Evolutionary conservation across 805 yeast genomes (phyloP), one percentile per base, ranked within the genome.

Genomic region (Candida hungchunana): DNA sequence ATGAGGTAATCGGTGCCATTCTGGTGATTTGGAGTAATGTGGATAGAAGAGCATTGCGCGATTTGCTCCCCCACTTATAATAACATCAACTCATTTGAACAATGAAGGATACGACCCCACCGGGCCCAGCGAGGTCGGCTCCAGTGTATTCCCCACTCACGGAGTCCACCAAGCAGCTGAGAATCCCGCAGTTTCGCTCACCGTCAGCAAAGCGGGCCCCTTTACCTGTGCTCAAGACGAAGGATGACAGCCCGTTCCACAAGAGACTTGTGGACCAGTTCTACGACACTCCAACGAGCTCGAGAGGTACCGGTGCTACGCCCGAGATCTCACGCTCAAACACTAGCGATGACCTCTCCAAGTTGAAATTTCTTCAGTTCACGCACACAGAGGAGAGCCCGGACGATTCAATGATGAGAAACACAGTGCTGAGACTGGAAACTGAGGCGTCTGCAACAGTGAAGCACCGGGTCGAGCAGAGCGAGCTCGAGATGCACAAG

Each of bases 181-280:
- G 47, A 3, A 40, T 43, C 13, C 47, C 47, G 6, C 40, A 31
- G 9, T 26, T 11, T 14, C 33, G 30, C 6, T 29, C 45, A n/a
- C 30, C 42, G 9, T 29, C 42, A 15, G 23, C 19, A n/a, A 26
- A 30, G 7, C 29, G 39, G 8, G 8, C 36, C 2, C 36, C 23
- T 6, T 28, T 34, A 4, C 42, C 39, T 8, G 45, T 37, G 19
- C 26, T 40, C 5, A 25, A 24, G 5, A 31, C 39, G 12, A 33
- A 30, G 18, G 36, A 35, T 5, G 39, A 39, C 12, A 23, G 26
- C 23, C 34, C 39, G 11, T 35, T 31, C 28, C 16, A 18, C 6
- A 28, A 41, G 15, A 24, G 50, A 16, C 39, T 48, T 1, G 52
- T 48, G 6, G 48, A 48, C 16, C 52, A 48, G 37, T 48, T 48